Conservation (phyloP, 2,329 filamentous ascomycete genomes). For the Fusarium coicis region DNA sequence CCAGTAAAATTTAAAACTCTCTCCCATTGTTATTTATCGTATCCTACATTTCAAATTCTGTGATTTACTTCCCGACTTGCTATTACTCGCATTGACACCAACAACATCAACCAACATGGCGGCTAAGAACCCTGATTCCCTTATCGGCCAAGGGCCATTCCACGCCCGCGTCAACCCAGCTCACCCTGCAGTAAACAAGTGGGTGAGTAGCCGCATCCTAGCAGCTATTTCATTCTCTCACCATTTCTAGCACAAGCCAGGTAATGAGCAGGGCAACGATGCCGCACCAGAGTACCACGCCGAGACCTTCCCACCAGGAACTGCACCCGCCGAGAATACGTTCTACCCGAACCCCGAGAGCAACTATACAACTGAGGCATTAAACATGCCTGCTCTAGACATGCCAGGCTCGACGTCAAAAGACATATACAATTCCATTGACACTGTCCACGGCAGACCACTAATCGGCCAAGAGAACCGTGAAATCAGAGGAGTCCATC, state of each 20-base stretch:
- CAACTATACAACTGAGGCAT: neutral
- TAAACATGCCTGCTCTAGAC: neutral
- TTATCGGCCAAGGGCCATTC: neutral
- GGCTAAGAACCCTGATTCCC: neutral
- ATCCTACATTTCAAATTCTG: accelerated
- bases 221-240: accelerated
- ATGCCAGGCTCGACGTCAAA: slow-evolving; percentile 3
- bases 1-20: neutral
- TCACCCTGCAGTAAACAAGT: neutral
- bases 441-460: neutral
- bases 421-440: slow-evolving; percentile 1
- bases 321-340: neutral
- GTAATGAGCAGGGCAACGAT: neutral
- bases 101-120: neutral
- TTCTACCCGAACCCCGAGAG: neutral
- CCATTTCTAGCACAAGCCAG: neutral
- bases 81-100: neutral
- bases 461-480: neutral
- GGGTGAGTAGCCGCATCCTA: neutral
- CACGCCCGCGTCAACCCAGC: neutral
- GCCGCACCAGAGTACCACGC: neutral
- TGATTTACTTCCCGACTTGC: neutral
- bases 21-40: neutral
- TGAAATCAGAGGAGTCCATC: slow-evolving; percentile 2
- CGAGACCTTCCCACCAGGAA: neutral